Base-by-base conservation (phyloP, 1,284 basidiomycete species). In the Papiliotrema nemorosa region DNA sequence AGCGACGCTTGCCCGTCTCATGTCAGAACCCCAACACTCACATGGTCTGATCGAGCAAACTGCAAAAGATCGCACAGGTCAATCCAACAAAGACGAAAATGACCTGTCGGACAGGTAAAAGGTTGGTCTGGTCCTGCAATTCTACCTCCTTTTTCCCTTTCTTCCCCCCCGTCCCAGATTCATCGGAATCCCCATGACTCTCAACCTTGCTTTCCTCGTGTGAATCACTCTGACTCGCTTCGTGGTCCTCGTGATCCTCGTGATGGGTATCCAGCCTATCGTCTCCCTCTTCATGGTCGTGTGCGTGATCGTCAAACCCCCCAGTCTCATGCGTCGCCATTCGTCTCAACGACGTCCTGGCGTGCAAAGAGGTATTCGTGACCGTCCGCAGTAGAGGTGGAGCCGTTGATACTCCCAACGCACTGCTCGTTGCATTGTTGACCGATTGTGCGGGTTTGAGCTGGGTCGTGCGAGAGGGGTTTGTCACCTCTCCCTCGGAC, bases 101-200 rank as follows among this genome's bases (percentile, higher is more conserved):
- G 35, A 87, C 78, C 62, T 83, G 84, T 55, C 77, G 79, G 65
- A 81, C 80, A 0, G 86, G 87, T 4, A 88, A 78, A 20, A 87
- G 77, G 62, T 87, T 87, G 14, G 86, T 88, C 70, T 88, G 86
- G 72, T 88, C 87, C 5, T 82, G 83, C 42, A 88, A 73, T 25
- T 59, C 57, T 26, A 58, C 44, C 44, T 70, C 59, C 55, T 74
- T 72, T 55, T 60, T 62, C 21, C 47, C 16, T 50, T 39, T 39
- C 16, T 24, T 21, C 7, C 22, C 24, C 10, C 21, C 44, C 9
- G 16, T 27, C 25, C 22, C 33, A n/a, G 18, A 14, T 26, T 18
- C 43, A 10, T 18, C 29, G 14, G 29, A 7, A 31, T 31, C 29
- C 14, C 29, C 29, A 27, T 27, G 14, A n/a, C 21, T 21, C 20